Conservation (phyloP, 495 filamentous ascomycete genomes). For the Penicillium paradoxum region DNA sequence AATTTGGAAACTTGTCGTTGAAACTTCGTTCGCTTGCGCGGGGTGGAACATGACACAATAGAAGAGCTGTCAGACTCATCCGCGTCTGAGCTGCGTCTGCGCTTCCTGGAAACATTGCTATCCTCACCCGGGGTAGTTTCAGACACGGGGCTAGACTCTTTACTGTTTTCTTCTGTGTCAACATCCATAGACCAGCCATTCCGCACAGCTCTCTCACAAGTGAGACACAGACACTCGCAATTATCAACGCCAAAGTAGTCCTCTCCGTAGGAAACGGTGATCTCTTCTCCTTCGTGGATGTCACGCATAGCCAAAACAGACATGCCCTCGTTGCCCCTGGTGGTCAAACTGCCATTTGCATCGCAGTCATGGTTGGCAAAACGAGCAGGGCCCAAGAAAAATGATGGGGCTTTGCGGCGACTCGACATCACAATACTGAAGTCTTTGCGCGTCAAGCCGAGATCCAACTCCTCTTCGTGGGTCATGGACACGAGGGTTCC, state of each 20-base stretch:
- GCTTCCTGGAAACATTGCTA: constrained; percentile 33
- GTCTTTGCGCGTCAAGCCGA: constrained; percentile 74
- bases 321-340: constrained; percentile 78
- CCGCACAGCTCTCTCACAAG: constrained; percentile 67
- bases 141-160: constrained; percentile 33
- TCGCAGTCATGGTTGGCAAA: constrained; percentile 98
- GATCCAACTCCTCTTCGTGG: constrained; percentile 76
- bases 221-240: constrained; percentile 87
- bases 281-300: constrained; percentile 85
- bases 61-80: constrained; percentile 31
- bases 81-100: constrained; percentile 34
- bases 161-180: constrained; percentile 36
- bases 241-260: constrained; percentile 96
- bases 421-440: constrained; percentile 96
- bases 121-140: constrained; percentile 19
- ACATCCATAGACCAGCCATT: constrained; percentile 71
- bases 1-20: constrained; percentile 37
- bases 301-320: constrained; percentile 73
- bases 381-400: constrained; percentile 91
- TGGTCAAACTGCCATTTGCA: constrained; percentile 83
- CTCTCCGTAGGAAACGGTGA: constrained; percentile 91
- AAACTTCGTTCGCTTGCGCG: constrained; percentile 37
- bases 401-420: constrained; percentile 76
- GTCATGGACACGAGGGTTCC: constrained; percentile 90
- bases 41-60: constrained; percentile 22